Base-by-base conservation (phyloP, 1,284 basidiomycete genomes). In the Schizopora paradoxa region DNA sequence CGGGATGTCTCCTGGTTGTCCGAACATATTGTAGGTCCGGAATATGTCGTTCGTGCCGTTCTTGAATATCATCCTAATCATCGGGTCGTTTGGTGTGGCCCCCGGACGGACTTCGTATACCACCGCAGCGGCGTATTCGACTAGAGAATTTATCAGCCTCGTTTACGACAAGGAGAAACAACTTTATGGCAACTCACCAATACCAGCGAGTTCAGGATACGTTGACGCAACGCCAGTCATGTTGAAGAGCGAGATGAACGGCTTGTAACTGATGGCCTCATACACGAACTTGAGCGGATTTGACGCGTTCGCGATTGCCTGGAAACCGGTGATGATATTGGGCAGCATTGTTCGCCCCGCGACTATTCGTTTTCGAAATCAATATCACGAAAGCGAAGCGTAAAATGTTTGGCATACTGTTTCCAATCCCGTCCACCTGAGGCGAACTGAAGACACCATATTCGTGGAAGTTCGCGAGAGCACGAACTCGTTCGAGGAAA, bases 61-160 rank as follows among this genome's bases (percentile, higher is more conserved):
- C 54, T 87, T 70, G 68, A 87, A 81, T 52, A 70, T 68, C 60
- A 85, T 74, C 4, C 72, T 73, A 40, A 70, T 65, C 58, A 79
- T 67, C 70, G 58, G 47, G 41, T 54, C 57, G 23, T 44, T 28
- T 19, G 56, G 32, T 6, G 55, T 45, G 42, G 60, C 43, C 43
- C 58, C 28, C 55, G 56, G 53, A 48, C 58, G 61, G 18, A 76
- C 49, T 53, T 76, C 73, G 43, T 73, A 64, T 0, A 67, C 59
- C 28, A 67, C 56, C 2, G 59, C 62, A 0, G 68, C 66, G 1
- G 74, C 73, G 52, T 76, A 76, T 55, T 75, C 66, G 53, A 72
- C 68, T 58, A 58, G 16, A 13, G 13, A 22, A 26, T 41, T 53
- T 4, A 4, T 19, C 5, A n/a, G n/a, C n/a, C 31, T 6, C 22